Percentiles rank a stretch among this genome's conserved stretches.
Conservation (phyloP, 208 protist genomes). For the Trypanosoma mega region DNA sequence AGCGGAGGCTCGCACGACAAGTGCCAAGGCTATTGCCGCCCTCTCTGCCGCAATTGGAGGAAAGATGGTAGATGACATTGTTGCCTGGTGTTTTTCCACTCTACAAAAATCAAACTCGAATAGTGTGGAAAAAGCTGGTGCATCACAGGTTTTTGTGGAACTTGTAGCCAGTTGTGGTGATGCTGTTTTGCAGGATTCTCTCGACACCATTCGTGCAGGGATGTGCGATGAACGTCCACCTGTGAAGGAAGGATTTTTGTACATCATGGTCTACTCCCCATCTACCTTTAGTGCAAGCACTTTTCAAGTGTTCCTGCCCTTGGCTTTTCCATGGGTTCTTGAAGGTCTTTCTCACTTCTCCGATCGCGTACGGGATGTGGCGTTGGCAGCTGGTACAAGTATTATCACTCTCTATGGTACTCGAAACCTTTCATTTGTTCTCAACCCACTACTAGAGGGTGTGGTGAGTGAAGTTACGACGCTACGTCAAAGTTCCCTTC, state of each 20-base stretch:
- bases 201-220: constrained; percentile 58
- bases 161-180: constrained; percentile 76
- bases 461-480: constrained; percentile 83
- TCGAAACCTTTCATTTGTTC: constrained; percentile 75
- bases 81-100: constrained; percentile 78
- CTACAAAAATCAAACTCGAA: constrained; percentile 65
- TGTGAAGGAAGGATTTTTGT: constrained; percentile 91
- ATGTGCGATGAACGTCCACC: constrained; percentile 82
- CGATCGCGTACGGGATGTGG: constrained; percentile 87
- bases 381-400: constrained; percentile 82
- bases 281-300: constrained; percentile 61
- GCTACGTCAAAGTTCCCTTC: constrained; percentile 87
- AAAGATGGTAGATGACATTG: constrained; percentile 63
- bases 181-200: constrained; percentile 62
- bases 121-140: constrained; percentile 88
- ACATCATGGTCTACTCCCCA: constrained; percentile 92
- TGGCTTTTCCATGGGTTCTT: constrained; percentile 87
- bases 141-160: constrained; percentile 90
- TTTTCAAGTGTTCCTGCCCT: constrained; percentile 80
- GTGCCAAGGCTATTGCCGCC: constrained; percentile 83
- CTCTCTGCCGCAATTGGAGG: constrained; percentile 73
- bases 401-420: constrained; percentile 91
- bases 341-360: constrained; percentile 90
- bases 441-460: constrained; percentile 77
- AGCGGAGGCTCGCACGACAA: constrained; percentile 80